phyloP scores from a whole-genome alignment of 805 yeast species.

The Pichia ethanolica region DNA sequence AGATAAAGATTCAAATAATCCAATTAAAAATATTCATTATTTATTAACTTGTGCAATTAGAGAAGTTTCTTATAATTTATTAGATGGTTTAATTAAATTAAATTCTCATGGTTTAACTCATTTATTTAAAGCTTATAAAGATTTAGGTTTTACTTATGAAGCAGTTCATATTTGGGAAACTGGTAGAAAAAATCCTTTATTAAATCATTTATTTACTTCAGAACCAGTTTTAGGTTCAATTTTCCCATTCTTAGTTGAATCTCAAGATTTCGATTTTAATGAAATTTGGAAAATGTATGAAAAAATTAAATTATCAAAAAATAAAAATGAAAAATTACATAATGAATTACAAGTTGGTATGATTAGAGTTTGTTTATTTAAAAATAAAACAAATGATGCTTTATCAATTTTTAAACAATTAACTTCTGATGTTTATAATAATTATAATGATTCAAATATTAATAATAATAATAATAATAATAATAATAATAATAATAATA shows the following conservation, averaged over 20 bases:
- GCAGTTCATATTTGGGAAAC: constrained; percentile 66
- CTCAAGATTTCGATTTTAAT: constrained; percentile 51
- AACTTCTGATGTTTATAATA: constrained; percentile 41
- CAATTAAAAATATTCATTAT: constrained; percentile 47
- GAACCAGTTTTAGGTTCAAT: constrained; percentile 64
- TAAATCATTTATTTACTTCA: constrained; percentile 42
- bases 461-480: too few species aligned
- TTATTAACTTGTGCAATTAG: constrained; percentile 43
- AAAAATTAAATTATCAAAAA: constrained; percentile 27
- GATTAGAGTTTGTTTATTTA: constrained; percentile 64
- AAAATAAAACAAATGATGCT: constrained; percentile 59
- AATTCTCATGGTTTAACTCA: constrained; percentile 52
- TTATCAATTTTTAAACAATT: constrained; percentile 55
- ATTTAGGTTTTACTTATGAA: constrained; percentile 52
- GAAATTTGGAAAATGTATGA: constrained; percentile 54
- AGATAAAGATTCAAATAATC: constrained; percentile 49
- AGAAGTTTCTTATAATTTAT: constrained; percentile 43
- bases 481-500: constrained; percentile 28
- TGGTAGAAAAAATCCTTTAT: constrained; percentile 39
- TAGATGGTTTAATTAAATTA: constrained; percentile 35
- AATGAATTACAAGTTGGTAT: constrained; percentile 58
- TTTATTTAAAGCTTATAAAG: constrained; percentile 50
- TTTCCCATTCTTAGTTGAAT: constrained; percentile 57
- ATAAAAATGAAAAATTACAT: constrained; percentile 26
- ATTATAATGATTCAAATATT: too few species aligned